These are phyloP conservation scores for Chrysoporthe cubensis DNA, from an alignment of 2,329 filamentous ascomycete genomes.

Conservation along the genomic window DNA sequence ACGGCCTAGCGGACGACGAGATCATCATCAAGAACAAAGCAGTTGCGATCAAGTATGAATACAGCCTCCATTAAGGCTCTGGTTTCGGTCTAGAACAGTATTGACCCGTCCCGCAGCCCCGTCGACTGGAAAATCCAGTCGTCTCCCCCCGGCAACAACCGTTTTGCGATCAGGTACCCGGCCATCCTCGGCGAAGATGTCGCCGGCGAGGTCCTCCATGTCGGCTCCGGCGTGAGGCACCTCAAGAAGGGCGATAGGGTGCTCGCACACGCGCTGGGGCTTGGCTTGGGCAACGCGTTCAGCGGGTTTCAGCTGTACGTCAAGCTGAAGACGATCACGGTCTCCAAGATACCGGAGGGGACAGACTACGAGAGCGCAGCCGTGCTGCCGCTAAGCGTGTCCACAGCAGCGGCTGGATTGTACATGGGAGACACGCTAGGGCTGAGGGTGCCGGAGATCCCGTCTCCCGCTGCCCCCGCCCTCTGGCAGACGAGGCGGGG, in stretches of 20 bases:
- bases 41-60: constrained; percentile 20
- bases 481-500: no score
- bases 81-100: background rate
- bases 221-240: constrained; percentile 34
- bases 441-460: constrained; percentile 30
- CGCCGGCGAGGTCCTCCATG: constrained; percentile 39
- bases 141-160: constrained; percentile 31
- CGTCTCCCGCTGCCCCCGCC: background rate
- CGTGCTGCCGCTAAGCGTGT: constrained; percentile 35
- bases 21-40: constrained; percentile 27
- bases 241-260: constrained; percentile 42
- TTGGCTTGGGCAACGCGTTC: constrained; percentile 29
- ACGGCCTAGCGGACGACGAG: constrained; percentile 18
- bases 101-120: constrained; percentile 32
- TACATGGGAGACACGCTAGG: constrained; percentile 32
- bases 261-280: constrained; percentile 32
- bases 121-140: constrained; percentile 38
- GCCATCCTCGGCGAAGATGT: constrained; percentile 39
- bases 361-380: constrained; percentile 34
- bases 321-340: constrained; percentile 30
- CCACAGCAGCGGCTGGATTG: constrained; percentile 35
- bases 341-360: constrained; percentile 31
- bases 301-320: constrained; percentile 36
- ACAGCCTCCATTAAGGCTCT: no score
- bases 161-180: constrained; percentile 38